Conservation (phyloP, 352 stramenopile species). For the Phytophthora litchii region DNA sequence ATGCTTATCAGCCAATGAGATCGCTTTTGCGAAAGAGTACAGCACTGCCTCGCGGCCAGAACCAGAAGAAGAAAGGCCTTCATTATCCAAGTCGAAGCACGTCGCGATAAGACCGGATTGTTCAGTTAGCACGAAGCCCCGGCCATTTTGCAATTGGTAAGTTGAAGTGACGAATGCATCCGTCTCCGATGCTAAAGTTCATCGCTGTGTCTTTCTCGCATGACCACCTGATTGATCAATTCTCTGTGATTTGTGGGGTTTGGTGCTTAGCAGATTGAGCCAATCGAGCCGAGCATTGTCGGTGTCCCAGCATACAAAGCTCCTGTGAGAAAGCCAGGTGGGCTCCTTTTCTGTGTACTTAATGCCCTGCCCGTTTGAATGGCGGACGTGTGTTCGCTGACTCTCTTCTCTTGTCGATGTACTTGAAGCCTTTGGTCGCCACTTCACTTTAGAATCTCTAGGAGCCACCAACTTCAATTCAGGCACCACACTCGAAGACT, state of each 20-base stretch:
- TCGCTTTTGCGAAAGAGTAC: constrained; percentile 26
- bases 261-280: constrained; percentile 18
- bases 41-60: constrained; percentile 27
- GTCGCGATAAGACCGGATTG: constrained; percentile 20
- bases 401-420: constrained; percentile 40
- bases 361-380: constrained; percentile 36
- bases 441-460: constrained; percentile 47
- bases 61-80: constrained; percentile 33
- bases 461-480: constrained; percentile 84
- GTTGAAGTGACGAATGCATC: constrained; percentile 26
- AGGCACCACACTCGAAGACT: constrained; percentile 2
- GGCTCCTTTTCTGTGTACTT: constrained; percentile 44
- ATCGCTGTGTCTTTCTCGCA: constrained; percentile 12
- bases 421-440: constrained; percentile 61
- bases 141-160: constrained; percentile 11
- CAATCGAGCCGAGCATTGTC: constrained; percentile 12
- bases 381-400: constrained; percentile 52
- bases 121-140: constrained; percentile 6
- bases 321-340: constrained; percentile 29
- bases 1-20: constrained; percentile 10
- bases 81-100: constrained; percentile 27
- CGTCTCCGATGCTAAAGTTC: constrained; percentile 1
- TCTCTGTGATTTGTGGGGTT: constrained; percentile 38
- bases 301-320: constrained; percentile 34
- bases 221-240: constrained; percentile 34